Percentiles rank a stretch among this genome's conserved stretches.
These are phyloP conservation scores for Globisporangium spiculum DNA, from an alignment of 352 stramenopile genomes.

Conservation along the genomic window DNA sequence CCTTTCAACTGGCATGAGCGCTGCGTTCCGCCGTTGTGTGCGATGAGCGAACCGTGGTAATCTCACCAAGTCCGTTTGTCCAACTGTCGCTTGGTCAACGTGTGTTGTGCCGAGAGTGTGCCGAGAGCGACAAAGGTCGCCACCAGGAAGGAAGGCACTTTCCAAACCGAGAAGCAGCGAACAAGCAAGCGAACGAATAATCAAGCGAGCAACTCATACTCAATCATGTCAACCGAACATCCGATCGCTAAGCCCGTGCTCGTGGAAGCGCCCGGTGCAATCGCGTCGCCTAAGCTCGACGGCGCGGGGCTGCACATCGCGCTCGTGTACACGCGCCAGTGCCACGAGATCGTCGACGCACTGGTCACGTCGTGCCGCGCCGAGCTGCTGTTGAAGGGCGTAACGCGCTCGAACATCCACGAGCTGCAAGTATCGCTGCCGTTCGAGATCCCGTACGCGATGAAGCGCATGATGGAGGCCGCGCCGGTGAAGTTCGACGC, in stretches of 20 bases:
- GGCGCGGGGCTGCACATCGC: constrained; percentile 26
- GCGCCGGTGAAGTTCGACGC: constrained; percentile 22
- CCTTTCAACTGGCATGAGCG: neutral
- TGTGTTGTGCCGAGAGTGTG: neutral
- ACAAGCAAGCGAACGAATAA: neutral
- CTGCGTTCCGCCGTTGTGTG: neutral
- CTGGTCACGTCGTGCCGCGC: constrained; percentile 27
- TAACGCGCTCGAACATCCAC: constrained; percentile 28
- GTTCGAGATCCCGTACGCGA: constrained; percentile 35
- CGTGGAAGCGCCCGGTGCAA: neutral
- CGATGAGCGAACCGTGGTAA: neutral
- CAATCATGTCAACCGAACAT: neutral
- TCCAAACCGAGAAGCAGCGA: neutral
- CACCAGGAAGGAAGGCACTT: neutral
- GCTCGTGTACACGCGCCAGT: constrained; percentile 29
- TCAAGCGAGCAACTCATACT: neutral
- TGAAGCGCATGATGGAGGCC: constrained; percentile 22
- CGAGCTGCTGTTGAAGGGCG: constrained; percentile 31
- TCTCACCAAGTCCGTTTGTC: neutral
- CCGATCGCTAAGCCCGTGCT: neutral
- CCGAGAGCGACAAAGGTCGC: too few species aligned
- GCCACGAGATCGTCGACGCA: constrained; percentile 25
- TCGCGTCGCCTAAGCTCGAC: constrained; percentile 17
- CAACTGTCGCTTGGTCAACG: neutral
- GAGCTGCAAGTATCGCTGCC: constrained; percentile 28